Evolutionary conservation across 495 filamentous ascomycete genomes (phyloP), one percentile per base, ranked within the genome.

Genomic region (Aspergillus cavernicola): DNA sequence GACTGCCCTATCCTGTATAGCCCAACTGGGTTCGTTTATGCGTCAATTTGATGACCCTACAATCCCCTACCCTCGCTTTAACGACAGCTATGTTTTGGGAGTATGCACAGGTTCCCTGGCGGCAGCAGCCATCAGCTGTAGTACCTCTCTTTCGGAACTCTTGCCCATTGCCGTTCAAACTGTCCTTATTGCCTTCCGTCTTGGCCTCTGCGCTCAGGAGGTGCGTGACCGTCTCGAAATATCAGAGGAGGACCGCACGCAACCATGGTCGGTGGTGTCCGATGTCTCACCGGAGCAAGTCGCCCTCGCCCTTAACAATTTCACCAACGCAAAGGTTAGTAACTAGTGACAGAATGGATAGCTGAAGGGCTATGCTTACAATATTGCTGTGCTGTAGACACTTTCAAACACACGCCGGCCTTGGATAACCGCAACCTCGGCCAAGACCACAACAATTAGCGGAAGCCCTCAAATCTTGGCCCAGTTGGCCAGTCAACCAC

Each of bases 81-180:
- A 28, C 36, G 12, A 29, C 18, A 52, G 47, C 9, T 52, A 44
- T 18, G 26, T 59, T 2, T 23, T 55, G 5, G 57, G 57, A 11
- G 36, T 41, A 2, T 60, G 57, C 48, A 60, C 52, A 0, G 57
- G 57, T 2, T 23, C 38, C 1, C 42, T 60, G 8, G 50, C 52
- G 16, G 57, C 49, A 3, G 48, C 53, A 1, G 52, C 57, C 11
- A 47, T 60, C 15, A 43, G 48, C 19, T 49, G 35, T 6, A 40
- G 28, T 3, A 24, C 43, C 7, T 53, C 48, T 1, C 24, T 60
- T 0, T 35, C 49, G 0, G 48, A 56, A 12, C 31, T 60, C 0
- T 13, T 60, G 7, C 52, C 57, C 1, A 24, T 42, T 10, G 57
- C 57, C 11, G 49, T 55, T 4, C 41, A 56, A 12, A 44, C 49